These are phyloP conservation scores for Friedmanniomyces endolithicus DNA, from an alignment of 495 filamentous ascomycete species.

Conservation along the genomic window DNA sequence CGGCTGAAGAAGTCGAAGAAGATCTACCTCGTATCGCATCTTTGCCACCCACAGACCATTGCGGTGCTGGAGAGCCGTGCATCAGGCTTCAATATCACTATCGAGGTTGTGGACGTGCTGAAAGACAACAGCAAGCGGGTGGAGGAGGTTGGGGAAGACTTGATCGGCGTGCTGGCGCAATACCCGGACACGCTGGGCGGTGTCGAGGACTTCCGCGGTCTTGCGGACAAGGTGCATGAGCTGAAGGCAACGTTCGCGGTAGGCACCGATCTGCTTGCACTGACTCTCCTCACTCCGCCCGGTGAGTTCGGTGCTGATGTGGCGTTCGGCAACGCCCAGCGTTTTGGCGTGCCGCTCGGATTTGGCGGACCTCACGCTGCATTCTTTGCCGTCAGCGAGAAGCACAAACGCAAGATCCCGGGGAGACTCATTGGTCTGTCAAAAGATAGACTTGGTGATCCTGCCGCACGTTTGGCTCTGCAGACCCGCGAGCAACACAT, in stretches of 20 bases:
- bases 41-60: conserved; percentile 81
- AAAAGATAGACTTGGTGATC: conserved; percentile 76
- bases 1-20: conserved; percentile 65
- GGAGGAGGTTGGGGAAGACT: conserved; percentile 62
- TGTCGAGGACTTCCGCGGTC: conserved; percentile 57
- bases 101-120: conserved; percentile 60
- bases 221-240: conserved; percentile 68
- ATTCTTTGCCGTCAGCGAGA: conserved; percentile 88
- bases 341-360: conserved; percentile 87
- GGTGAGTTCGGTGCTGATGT: conserved; percentile 97
- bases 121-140: conserved; percentile 49
- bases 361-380: conserved; percentile 93
- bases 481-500: conserved; percentile 98
- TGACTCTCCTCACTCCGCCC: conserved; percentile 82
- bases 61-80: conserved; percentile 77
- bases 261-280: conserved; percentile 80
- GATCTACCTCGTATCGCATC: conserved; percentile 70
- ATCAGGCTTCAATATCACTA: conserved; percentile 82
- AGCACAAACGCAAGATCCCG: conserved; percentile 92
- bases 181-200: conserved; percentile 88
- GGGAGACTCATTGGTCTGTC: conserved; percentile 87
- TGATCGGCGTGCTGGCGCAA: conserved; percentile 86
- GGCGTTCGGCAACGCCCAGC: conserved; percentile 90
- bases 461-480: conserved; percentile 75
- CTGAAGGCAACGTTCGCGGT: conserved; percentile 74